Base-by-base conservation (phyloP, 2,329 filamentous ascomycete genomes). In the Epichloe baconii region DNA sequence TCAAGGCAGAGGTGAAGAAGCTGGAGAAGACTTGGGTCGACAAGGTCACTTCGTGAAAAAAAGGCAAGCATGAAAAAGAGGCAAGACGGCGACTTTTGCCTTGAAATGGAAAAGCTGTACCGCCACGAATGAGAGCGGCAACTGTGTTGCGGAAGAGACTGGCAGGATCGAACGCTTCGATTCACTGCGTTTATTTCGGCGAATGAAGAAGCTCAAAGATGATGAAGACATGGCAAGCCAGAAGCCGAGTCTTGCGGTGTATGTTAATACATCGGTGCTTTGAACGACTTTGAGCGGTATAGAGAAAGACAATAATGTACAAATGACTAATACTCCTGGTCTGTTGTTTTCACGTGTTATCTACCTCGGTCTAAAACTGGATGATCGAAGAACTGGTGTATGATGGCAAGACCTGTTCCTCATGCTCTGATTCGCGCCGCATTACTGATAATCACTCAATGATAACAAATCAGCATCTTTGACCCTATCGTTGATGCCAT, bases 1-100 rank as follows among this genome's bases (percentile, higher is more conserved):
- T 97, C 69, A 95, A 90, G 79, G 78, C 79, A 61, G 88, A 95
- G 75, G 90, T 97, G 48, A 81, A 86, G 59, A 82, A 80, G 71
- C 68, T 96, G 69, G 91, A 96, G 78, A 84, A 81, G 70, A 76
- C 76, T 26, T 97, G 94, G 80, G 88, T 96, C 37, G 85, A 94
- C 64, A 88, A 83, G 71, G 82, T 94, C 51, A 78, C 87, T 52
- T 55, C 55, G 44, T 38, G 43, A 45, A 8, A n/a, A 15, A 45
- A 15, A 12, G 21, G 1, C 21, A 23, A 23, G 4, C 4, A 23
- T 23, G 21, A 34, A 43, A 23, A 23, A 15, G 5, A 26, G 10
- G 10, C 31, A 31, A 31, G 31, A 3, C 11, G 31, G 10, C 31
- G 31, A 11, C 8, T 31, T 31, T 31, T 4, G 4, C 8, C 10